These are phyloP conservation scores for Ceratobasidium sp. DNA, from an alignment of 1,284 basidiomycete species.

Conservation along the genomic window DNA sequence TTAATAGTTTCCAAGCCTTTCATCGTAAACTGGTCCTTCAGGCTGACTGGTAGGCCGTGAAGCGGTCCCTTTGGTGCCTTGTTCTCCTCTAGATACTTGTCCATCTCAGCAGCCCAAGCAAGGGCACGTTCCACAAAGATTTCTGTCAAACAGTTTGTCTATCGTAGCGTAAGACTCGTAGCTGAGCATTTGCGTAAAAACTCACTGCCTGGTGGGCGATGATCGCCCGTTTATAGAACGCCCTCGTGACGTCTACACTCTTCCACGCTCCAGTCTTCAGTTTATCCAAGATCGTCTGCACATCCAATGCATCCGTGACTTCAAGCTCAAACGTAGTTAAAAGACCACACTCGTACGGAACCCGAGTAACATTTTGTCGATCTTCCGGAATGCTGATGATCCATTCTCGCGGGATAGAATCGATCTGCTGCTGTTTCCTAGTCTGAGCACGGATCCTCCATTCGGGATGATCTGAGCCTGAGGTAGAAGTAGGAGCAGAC, in stretches of 20 bases:
- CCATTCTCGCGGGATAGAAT: conserved; percentile 74
- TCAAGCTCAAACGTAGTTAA: conserved; percentile 72
- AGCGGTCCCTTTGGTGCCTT: conserved; percentile 61
- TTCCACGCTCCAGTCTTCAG: conserved; percentile 69
- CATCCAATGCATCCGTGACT: conserved; percentile 71
- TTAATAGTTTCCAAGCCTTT: conserved; percentile 62
- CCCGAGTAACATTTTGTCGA: conserved; percentile 68
- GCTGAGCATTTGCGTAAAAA: conserved; percentile 41
- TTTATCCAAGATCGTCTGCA: conserved; percentile 66
- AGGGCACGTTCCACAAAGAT: conserved; percentile 62
- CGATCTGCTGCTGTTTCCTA: conserved; percentile 67
- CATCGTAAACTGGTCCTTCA: conserved; percentile 70
- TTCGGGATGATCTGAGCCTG: too few species aligned
- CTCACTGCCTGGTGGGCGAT: conserved; percentile 86
- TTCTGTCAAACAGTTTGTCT: conserved; percentile 61
- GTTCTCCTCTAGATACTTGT: conserved; percentile 57
- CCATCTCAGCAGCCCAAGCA: conserved; percentile 59
- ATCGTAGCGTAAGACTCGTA: too few species aligned
- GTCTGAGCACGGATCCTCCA: conserved; percentile 70
- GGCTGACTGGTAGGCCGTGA: conserved; percentile 66
- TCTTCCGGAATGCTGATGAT: conserved; percentile 63
- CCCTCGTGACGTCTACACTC: conserved; percentile 76
- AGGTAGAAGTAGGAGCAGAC: background rate
- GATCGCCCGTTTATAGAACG: conserved; percentile 84
- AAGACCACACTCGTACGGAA: conserved; percentile 73